A percentile compares a stretch with the other conserved stretches of the same genome.
phyloP scores from a whole-genome alignment of 495 filamentous ascomycete species.

The Astrocystis sublimbata region DNA sequence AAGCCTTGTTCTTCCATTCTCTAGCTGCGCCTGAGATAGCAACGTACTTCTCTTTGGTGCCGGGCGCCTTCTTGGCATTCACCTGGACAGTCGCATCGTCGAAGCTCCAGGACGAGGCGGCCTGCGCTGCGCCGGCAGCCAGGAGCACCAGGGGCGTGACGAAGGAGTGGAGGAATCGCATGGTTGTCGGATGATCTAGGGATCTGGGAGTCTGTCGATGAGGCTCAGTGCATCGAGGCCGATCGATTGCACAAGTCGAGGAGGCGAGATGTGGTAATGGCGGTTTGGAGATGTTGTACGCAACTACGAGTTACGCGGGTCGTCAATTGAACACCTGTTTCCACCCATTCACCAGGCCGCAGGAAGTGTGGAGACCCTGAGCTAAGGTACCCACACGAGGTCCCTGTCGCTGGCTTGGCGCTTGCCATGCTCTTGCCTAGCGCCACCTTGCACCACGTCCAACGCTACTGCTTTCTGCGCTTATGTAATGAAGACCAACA shows the following conservation, averaged over 20 bases:
- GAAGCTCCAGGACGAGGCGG: constrained; percentile 81
- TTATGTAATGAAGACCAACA: too few species aligned
- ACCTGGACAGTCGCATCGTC: constrained; percentile 81
- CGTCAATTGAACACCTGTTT: constrained; percentile 23
- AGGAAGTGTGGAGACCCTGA: background rate
- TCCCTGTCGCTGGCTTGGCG: background rate
- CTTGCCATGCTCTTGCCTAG: background rate
- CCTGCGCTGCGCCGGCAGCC: constrained; percentile 49
- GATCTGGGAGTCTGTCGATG: background rate
- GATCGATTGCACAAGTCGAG: background rate
- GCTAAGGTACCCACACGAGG: background rate
- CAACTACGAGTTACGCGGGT: too few species aligned
- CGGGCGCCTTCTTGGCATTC: constrained; percentile 65
- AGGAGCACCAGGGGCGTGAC: constrained; percentile 49
- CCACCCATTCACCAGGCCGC: background rate
- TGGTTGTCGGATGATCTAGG: constrained; percentile 26
- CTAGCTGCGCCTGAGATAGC: background rate
- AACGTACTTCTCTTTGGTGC: constrained; percentile 72
- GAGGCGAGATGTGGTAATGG: background rate
- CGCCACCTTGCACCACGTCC: too few species aligned
- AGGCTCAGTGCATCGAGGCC: constrained; percentile 8
- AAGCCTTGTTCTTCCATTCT: background rate
- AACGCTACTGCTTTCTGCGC: too few species aligned
- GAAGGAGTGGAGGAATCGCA: constrained; percentile 55
- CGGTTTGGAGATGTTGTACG: background rate